Conservation (phyloP, 345 rosid species). For the Gossypium australe region DNA sequence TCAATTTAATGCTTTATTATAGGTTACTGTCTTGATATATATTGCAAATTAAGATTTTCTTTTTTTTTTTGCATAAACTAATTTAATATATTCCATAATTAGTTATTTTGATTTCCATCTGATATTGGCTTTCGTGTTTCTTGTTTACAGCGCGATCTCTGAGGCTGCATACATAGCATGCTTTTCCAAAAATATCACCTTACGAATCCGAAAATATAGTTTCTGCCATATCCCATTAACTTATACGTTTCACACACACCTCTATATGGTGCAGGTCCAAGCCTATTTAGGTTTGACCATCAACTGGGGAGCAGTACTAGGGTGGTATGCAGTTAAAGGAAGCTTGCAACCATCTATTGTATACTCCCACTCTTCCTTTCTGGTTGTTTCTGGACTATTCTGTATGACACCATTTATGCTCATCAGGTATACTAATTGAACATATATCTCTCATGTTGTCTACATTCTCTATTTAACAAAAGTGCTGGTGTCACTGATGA, state of each 20-base stretch:
- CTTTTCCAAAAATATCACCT: no score
- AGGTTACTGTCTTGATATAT: no score
- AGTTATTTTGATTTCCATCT: not conserved
- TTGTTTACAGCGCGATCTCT: conserved; percentile 47
- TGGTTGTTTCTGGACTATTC: conserved; percentile 83
- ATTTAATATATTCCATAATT: no score
- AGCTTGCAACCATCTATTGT: conserved; percentile 61
- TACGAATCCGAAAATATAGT: no score
- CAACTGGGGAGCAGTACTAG: conserved; percentile 86
- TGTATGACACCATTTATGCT: conserved; percentile 90
- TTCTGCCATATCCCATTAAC: no score
- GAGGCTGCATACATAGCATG: conserved; percentile 65
- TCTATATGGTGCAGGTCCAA: conserved; percentile 52
- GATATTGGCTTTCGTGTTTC: not conserved
- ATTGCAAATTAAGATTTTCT: no score
- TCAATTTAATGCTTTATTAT: no score
- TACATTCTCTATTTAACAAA: no score
- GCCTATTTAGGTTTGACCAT: conserved; percentile 80
- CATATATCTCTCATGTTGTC: not conserved
- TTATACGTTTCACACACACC: no score
- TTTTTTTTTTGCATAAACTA: no score
- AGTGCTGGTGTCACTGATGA: not conserved
- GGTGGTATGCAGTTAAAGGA: conserved; percentile 79
- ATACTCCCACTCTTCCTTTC: conserved; percentile 60
- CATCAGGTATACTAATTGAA: conserved; percentile 57